phyloP scores from a whole-genome alignment of 805 yeast species.

The Metschnikowia henanensis region DNA sequence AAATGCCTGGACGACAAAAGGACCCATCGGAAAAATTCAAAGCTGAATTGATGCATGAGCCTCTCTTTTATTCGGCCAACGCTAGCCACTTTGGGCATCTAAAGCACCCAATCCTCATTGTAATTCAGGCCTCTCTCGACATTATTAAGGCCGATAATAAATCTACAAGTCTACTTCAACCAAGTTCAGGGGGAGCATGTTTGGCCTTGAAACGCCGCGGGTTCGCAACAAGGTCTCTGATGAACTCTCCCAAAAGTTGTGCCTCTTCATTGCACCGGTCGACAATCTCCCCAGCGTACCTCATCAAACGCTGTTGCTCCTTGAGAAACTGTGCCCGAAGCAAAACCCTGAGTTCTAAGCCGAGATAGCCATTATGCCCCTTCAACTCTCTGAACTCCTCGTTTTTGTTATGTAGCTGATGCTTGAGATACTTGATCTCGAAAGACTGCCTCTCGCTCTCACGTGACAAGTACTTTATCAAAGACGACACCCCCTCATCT shows the following conservation, averaged over 20 bases:
- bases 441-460: constrained; percentile 31
- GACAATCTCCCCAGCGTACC: constrained; percentile 6
- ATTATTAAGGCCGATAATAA: no score
- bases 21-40: no score
- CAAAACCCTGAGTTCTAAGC: constrained; percentile 8
- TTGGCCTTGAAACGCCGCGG: neutral
- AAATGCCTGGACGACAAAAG: no score
- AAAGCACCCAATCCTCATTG: no score
- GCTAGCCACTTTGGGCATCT: no score
- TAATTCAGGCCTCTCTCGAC: no score
- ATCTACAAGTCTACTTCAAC: no score
- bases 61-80: no score
- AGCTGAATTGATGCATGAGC: no score
- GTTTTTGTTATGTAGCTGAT: constrained; percentile 18
- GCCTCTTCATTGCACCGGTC: constrained; percentile 8
- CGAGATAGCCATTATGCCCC: constrained; percentile 18
- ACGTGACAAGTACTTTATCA: constrained; percentile 32
- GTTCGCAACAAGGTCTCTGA: neutral
- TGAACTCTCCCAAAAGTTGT: neutral
- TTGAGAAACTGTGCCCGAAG: constrained; percentile 5
- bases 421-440: constrained; percentile 35
- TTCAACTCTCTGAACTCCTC: constrained; percentile 25
- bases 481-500: constrained; percentile 22
- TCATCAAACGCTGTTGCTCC: constrained; percentile 8
- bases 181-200: neutral